A percentile compares a stretch with the other conserved stretches of the same genome.
Conservation (phyloP, 495 filamentous ascomycete genomes). For the Neurospora tetraspora region DNA sequence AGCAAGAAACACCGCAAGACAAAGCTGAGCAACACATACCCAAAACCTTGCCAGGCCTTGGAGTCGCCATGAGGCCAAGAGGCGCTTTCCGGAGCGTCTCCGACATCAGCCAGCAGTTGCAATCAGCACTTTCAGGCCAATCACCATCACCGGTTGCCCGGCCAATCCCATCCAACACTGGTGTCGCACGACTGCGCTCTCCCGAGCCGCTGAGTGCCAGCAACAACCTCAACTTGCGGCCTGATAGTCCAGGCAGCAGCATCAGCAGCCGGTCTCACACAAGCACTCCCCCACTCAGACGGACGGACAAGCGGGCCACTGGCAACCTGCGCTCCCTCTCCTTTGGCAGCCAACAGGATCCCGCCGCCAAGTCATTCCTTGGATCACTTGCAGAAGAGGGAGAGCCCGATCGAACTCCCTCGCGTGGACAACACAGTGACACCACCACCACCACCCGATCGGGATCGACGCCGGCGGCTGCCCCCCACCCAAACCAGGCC, state of each 20-base stretch:
- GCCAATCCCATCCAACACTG: slow-evolving; percentile 36
- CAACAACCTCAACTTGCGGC: slow-evolving; percentile 28
- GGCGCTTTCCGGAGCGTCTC: not conserved
- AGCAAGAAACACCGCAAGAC: not conserved
- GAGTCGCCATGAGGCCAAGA: not conserved
- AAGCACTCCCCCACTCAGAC: slow-evolving; percentile 57
- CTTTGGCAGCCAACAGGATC: slow-evolving; percentile 43
- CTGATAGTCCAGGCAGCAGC: slow-evolving; percentile 41
- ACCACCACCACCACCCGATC: no score
- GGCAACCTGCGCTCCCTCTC: slow-evolving; percentile 69
- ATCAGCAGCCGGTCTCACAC: slow-evolving; percentile 37
- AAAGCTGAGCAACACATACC: not conserved
- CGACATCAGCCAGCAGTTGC: not conserved
- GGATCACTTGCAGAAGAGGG: not conserved
- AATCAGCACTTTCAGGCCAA: slow-evolving; percentile 7
- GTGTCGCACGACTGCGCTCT: slow-evolving; percentile 44
- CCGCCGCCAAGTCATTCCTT: slow-evolving; percentile 12
- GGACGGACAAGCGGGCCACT: slow-evolving; percentile 62
- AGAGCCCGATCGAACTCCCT: not conserved
- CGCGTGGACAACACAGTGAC: not conserved
- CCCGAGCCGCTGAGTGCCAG: slow-evolving; percentile 35
- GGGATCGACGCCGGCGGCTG: not conserved
- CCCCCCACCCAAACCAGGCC: slow-evolving; percentile 24
- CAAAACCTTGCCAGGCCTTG: not conserved
- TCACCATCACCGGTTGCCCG: slow-evolving; percentile 21